Evolutionary conservation across 1,284 basidiomycete genomes (phyloP), one percentile per base, ranked within the genome.

Genomic region (Malassezia slooffiae): DNA sequence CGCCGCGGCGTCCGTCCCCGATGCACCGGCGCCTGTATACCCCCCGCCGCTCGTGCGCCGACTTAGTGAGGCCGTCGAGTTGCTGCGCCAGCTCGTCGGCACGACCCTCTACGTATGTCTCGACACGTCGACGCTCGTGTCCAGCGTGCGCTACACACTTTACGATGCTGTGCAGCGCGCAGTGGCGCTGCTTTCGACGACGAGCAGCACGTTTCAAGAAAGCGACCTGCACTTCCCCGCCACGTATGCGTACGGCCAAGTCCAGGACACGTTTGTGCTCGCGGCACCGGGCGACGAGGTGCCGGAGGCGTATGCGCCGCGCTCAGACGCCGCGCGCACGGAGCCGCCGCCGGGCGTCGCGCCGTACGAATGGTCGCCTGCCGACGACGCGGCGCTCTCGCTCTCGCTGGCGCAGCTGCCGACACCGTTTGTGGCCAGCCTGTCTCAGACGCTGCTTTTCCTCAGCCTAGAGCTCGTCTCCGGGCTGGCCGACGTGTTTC

Each of bases 101-200:
- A 47, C 45, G 7, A 26, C 36, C 4, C 32, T 47, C 13, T 39
- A 47, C 21, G 17, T 47, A 8, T 13, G 33, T 11, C 31, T 47
- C 9, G 33, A 41, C n/a, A n/a, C n/a, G 15, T 41, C 45, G n/a
- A 13, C 40, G 3, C 45, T 31, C 21, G 34, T 37, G 13, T 15
- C 39, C 3, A 15, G 16, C 24, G 40, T 23, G 16, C 28, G 45
- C 10, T 47, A 29, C 19, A n/a, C 42, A 7, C 31, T 47, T 11
- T 47, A 37, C 28, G 45, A 47, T 34, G 39, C 45, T 13, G n/a
- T 47, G 1, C 38, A 39, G 10, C 12, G 17, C 24, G 45, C 39
- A 8, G 24, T 30, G 15, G 33, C 22, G 12, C 19, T 20, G 11
- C 24, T 47, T 13, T 27, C 13, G 26, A 27, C 8, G 8, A 7